phyloP scores from a whole-genome alignment of 2,329 filamentous ascomycete genomes.

The Pseudogymnoascus sp. region DNA sequence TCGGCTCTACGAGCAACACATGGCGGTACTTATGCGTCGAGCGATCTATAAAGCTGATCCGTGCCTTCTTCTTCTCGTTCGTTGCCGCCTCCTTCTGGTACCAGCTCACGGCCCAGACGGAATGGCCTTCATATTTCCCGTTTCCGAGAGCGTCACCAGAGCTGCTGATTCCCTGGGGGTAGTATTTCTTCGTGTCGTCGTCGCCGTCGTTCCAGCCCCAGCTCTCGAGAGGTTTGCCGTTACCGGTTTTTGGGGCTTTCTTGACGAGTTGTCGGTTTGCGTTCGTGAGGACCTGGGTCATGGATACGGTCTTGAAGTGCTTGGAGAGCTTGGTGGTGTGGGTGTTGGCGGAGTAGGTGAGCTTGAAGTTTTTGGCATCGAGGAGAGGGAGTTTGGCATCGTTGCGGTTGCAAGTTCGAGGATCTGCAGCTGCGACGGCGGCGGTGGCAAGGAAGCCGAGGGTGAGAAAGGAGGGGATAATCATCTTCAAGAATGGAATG shows the following conservation, averaged over 20 bases:
- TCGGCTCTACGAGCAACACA: slow-evolving; percentile 30
- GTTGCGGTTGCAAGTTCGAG: not conserved
- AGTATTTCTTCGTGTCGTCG: slow-evolving; percentile 28
- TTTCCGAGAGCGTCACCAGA: slow-evolving; percentile 27
- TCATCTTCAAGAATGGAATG: not conserved
- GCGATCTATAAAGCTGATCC: slow-evolving; percentile 30
- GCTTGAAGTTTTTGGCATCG: not conserved
- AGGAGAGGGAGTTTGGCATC: slow-evolving; percentile 2
- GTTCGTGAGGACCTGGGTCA: not conserved
- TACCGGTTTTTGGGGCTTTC: not conserved
- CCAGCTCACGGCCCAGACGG: slow-evolving; percentile 32
- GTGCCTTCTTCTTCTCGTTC: slow-evolving; percentile 19
- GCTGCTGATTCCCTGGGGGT: slow-evolving; percentile 31
- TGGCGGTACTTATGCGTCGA: slow-evolving; percentile 28
- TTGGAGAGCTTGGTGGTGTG: not conserved
- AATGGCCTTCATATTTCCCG: slow-evolving; percentile 29
- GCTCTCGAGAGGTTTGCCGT: not conserved
- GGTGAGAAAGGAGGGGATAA: not conserved
- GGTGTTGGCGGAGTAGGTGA: slow-evolving; percentile 1
- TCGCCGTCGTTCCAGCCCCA: slow-evolving; percentile 25
- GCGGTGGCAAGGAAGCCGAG: not conserved
- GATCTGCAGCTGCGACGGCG: not conserved
- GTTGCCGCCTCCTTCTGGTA: slow-evolving; percentile 22
- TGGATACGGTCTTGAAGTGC: not conserved
- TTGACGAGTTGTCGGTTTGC: slow-evolving; percentile 1